A percentile compares a stretch with the other conserved stretches of the same genome.
Evolutionary conservation across 352 stramenopile genomes (phyloP).

Genomic region (Phytophthora sp.): DNA sequence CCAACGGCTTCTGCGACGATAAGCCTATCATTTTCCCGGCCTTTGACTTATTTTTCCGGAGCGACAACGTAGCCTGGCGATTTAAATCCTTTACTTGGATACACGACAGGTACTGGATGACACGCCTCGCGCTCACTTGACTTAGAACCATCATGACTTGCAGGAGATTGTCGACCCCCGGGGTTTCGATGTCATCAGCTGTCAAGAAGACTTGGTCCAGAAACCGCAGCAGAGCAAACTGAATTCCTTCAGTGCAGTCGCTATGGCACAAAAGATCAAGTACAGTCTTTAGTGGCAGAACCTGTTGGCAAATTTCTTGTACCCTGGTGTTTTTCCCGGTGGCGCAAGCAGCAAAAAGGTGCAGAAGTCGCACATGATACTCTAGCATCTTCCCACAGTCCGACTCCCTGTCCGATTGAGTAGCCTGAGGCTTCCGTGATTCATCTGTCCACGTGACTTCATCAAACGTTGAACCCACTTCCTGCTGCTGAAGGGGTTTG

Average conservation of each 20-base stretch:
- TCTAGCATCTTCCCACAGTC: conserved; percentile 47
- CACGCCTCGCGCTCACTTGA: conserved; percentile 38
- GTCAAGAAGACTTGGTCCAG: conserved; percentile 66
- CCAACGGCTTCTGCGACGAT: conserved; percentile 37
- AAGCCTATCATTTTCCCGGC: conserved; percentile 28
- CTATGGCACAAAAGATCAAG: conserved; percentile 46
- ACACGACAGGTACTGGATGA: conserved; percentile 44
- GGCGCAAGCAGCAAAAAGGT: conserved; percentile 68
- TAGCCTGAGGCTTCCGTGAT: background rate
- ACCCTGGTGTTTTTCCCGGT: conserved; percentile 64
- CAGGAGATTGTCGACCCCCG: conserved; percentile 46
- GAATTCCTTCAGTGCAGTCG: conserved; percentile 57
- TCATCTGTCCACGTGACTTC: background rate
- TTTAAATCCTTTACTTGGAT: conserved; percentile 61
- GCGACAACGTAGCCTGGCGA: conserved; percentile 41
- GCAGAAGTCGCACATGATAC: conserved; percentile 61
- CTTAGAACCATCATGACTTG: conserved; percentile 42
- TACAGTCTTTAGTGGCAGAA: conserved; percentile 51
- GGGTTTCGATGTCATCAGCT: conserved; percentile 58
- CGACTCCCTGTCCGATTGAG: background rate
- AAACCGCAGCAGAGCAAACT: conserved; percentile 60
- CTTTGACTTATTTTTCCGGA: conserved; percentile 58
- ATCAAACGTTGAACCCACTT: background rate
- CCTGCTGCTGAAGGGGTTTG: background rate
- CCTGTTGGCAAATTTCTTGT: conserved; percentile 75